Base-by-base conservation (phyloP, 208 protist species). In the Acanthamoeba healyi region DNA sequence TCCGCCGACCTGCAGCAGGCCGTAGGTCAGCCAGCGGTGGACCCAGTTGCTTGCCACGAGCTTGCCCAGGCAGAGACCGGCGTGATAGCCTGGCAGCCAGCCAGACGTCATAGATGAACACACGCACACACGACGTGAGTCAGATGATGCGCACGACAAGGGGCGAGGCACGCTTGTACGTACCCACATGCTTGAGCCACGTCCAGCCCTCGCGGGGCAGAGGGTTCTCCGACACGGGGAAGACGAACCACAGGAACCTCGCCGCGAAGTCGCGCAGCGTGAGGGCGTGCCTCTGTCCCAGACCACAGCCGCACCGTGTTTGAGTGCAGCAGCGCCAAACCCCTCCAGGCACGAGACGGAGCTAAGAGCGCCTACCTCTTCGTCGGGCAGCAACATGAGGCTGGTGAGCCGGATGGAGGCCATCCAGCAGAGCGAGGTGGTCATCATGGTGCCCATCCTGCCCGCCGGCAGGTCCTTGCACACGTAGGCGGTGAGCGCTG, bases 191-290 rank as follows among this genome's bases (percentile, higher is more conserved):
- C 22, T 36, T 36, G 22, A 79, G 67, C 67, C 67, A 79, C 1
- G 7, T 32, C 67, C 5, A 12, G 67, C 67, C 36, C 38, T 79
- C 34, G 2, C 67, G 32, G 9, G 67, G 67, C 32, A 17, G 10
- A 3, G 67, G 67, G 38, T 79, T 79, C 22, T 79, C 36, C 36
- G 36, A 79, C 67, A 44, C 67, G 38, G 67, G 67, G 38, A 79
- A 44, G 36, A 49, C 4, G 36, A 79, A 79, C 67, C 67, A 79
- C 38, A 79, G 46, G 67, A 79, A 49, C 67, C n/a, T 79, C 14
- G n/a, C 14, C 17, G 36, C 67, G 36, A 46, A 79, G 34, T 79
- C 67, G 19, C 38, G 32, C 36, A 79, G 38, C 10, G 67, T 79
- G 32, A 79, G 67, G 0, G 29, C 36, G 15, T n/a, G 29, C 10